phyloP scores from a whole-genome alignment of 495 filamentous ascomycete genomes.

The Pyronema domesticum region DNA sequence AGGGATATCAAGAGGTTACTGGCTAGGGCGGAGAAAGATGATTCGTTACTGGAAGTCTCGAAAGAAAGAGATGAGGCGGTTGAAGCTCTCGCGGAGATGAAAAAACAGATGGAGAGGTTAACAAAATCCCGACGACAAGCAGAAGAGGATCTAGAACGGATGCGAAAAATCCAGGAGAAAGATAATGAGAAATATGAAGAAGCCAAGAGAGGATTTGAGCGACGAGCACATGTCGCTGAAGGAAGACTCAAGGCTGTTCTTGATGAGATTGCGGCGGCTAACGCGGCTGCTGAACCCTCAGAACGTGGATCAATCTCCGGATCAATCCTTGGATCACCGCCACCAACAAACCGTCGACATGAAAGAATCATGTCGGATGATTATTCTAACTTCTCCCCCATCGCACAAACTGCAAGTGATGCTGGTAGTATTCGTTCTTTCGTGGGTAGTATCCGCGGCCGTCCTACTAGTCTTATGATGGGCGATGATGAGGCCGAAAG shows the following conservation, averaged over 20 bases:
- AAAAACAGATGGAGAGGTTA: conserved; percentile 55
- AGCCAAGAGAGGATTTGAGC: conserved; percentile 62
- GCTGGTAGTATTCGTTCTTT: conserved; percentile 57
- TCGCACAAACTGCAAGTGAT: conserved; percentile 41
- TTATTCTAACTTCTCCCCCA: neutral
- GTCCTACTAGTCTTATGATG: conserved; percentile 25
- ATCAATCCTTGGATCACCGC: conserved; percentile 1
- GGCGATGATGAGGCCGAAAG: conserved; percentile 29
- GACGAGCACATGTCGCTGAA: conserved; percentile 72
- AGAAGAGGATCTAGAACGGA: conserved; percentile 66
- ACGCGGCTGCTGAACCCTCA: conserved; percentile 26
- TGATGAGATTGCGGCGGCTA: conserved; percentile 58
- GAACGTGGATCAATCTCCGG: neutral
- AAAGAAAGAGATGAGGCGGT: conserved; percentile 76
- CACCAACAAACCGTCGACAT: conserved; percentile 5
- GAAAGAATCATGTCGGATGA: conserved; percentile 3
- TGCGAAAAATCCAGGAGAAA: conserved; percentile 56
- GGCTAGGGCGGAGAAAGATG: conserved; percentile 69
- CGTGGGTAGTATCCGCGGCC: conserved; percentile 43
- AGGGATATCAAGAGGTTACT: conserved; percentile 71
- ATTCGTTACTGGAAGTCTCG: conserved; percentile 62
- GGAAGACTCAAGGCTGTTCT: conserved; percentile 65
- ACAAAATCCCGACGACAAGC: conserved; percentile 62
- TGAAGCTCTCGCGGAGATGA: conserved; percentile 52
- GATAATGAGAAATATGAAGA: conserved; percentile 71